These are phyloP conservation scores for Sugiyamaella grinbergsii DNA, from an alignment of 1,139 yeast genomes.

Conservation along the genomic window DNA sequence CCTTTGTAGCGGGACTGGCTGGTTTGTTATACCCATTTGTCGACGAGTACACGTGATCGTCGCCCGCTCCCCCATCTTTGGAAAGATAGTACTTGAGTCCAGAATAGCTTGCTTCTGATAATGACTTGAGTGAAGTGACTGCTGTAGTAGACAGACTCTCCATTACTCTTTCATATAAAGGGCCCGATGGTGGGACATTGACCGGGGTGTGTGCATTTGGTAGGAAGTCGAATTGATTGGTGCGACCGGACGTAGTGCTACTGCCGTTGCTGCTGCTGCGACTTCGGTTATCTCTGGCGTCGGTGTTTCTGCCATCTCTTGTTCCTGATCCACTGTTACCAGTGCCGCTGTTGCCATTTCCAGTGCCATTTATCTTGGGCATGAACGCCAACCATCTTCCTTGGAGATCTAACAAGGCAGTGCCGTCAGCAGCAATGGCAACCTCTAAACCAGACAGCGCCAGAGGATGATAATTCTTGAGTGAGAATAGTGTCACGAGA, in stretches of 20 bases:
- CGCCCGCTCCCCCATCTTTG: slow-evolving; percentile 20
- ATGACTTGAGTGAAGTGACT: slow-evolving; percentile 36
- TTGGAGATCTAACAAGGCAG: slow-evolving; percentile 34
- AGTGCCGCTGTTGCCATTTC: not conserved
- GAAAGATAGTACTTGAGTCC: slow-evolving; percentile 35
- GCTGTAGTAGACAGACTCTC: slow-evolving; percentile 37
- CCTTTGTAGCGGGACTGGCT: not conserved
- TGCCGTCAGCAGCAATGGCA: slow-evolving; percentile 28
- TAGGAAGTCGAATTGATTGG: slow-evolving; percentile 2
- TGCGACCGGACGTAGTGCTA: not conserved
- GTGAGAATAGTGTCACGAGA: slow-evolving; percentile 29
- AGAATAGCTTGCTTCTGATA: slow-evolving; percentile 39
- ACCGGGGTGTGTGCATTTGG: slow-evolving; percentile 31
- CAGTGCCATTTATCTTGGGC: slow-evolving; percentile 23
- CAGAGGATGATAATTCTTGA: slow-evolving; percentile 25
- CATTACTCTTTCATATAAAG: slow-evolving; percentile 36
- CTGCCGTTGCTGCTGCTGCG: not conserved
- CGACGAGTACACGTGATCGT: slow-evolving; percentile 6
- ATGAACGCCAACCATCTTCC: slow-evolving; percentile 37
- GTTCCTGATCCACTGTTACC: no score
- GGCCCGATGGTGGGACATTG: slow-evolving; percentile 38
- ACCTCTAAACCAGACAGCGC: slow-evolving; percentile 34
- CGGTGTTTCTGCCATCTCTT: no score
- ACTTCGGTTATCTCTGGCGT: no score
- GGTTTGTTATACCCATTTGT: not conserved